Evolutionary conservation across 106 monocot genomes (phyloP), one percentile per base, ranked within the genome.

Genomic region (Acanthochlamys bracteata): DNA sequence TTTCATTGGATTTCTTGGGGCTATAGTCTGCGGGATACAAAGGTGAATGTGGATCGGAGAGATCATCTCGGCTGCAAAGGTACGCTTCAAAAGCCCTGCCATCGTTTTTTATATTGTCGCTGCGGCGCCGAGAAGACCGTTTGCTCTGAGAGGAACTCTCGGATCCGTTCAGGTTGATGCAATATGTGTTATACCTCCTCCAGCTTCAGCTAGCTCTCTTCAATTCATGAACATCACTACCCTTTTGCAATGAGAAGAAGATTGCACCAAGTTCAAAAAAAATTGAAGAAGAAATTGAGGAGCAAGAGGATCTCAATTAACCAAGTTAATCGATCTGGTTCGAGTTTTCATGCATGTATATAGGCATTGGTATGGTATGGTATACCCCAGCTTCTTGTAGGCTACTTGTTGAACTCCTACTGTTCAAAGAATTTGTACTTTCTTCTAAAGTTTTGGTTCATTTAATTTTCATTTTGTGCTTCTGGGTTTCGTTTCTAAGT

Each of bases 121-220:
- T 51, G 46, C 57, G 72, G 57, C 46, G 25, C 57, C 63, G 41
- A 62, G 60, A 54, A 27, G 65, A 49, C 47, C 45, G 33, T 76
- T 76, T 81, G 81, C 81, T 63, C 72, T 23, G 71, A 81, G 72
- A 81, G 68, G 81, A 81, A 68, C 71, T 33, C 76, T 76, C 73
- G 76, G 78, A 76, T 76, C 81, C 76, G 64, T 64, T 66, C 26
- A 51, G 66, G 43, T 63, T 57, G 7, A 24, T 26, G 7, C 41
- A 25, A 7, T 59, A 33, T 1, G 6, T 33, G n/a, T n/a, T n/a
- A n/a, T 33, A 33, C 33, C 33, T 33, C 33, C 33, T 33, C 33
- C 33, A 33, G 1, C 33, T 33, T 33, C 33, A 33, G 6, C 33
- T 3, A 33, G 1, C 33, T 3, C 1, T 6, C 6, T 33, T 59